Conservation (phyloP, 805 yeast genomes). For the Zygoascus ofunaensis region DNA sequence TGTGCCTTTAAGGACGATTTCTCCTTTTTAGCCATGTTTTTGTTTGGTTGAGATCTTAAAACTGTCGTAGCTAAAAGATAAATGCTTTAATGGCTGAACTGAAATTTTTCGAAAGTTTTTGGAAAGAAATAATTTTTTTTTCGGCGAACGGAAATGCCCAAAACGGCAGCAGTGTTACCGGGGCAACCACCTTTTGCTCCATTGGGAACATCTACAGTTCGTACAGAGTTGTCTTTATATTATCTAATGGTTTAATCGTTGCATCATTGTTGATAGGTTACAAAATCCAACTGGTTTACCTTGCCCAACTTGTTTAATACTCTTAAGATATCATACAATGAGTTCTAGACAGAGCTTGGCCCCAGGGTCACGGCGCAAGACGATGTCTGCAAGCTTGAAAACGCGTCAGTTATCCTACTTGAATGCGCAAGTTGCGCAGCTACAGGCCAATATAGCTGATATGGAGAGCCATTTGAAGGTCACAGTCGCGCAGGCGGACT, state of each 20-base stretch:
- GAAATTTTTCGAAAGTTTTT: too few species aligned
- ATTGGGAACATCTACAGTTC: too few species aligned
- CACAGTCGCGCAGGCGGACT: conserved; percentile 44
- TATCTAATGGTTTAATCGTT: too few species aligned
- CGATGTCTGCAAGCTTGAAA: conserved; percentile 11
- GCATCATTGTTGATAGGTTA: too few species aligned
- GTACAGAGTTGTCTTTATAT: too few species aligned
- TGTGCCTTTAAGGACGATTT: not conserved
- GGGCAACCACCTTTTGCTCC: too few species aligned
- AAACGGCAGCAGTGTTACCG: too few species aligned
- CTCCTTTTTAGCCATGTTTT: not conserved
- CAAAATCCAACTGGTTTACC: too few species aligned
- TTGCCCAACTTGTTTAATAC: too few species aligned
- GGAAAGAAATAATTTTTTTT: too few species aligned
- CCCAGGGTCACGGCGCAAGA: conserved; percentile 6
- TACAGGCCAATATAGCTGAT: conserved; percentile 48
- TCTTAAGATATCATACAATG: too few species aligned
- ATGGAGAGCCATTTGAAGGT: conserved; percentile 43
- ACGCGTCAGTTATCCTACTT: conserved; percentile 42
- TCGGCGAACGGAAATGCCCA: too few species aligned
- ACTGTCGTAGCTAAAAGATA: not conserved
- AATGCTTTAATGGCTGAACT: not conserved
- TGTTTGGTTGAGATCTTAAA: not conserved
- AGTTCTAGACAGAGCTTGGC: not conserved
- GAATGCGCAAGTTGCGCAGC: conserved; percentile 43